phyloP scores from a whole-genome alignment of 805 yeast species.

The Zygoascus biomembranicola region DNA sequence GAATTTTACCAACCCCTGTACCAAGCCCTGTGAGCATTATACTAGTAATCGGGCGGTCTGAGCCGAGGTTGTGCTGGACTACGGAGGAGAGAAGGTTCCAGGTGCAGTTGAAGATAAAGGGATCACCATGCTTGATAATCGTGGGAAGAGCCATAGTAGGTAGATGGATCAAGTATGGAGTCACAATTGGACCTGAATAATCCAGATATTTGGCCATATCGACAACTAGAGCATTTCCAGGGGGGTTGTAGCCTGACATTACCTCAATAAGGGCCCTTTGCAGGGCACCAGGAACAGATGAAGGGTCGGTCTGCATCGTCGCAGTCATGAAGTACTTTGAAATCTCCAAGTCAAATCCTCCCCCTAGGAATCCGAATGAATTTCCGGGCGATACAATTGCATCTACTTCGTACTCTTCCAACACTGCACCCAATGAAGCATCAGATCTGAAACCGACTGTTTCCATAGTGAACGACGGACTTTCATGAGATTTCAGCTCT shows the following conservation, averaged over 20 bases:
- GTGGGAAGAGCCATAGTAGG: conserved; percentile 33
- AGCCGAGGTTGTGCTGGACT: not conserved
- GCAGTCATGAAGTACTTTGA: conserved; percentile 24
- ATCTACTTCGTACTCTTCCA: conserved; percentile 9
- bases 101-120: conserved; percentile 31
- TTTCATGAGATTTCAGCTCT: not conserved
- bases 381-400: conserved; percentile 45
- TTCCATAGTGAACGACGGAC: conserved; percentile 2
- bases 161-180: conserved; percentile 2
- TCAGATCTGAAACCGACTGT: not conserved
- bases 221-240: conserved; percentile 26
- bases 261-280: conserved; percentile 8
- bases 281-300: conserved; percentile 9
- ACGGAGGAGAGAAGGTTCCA: conserved; percentile 31
- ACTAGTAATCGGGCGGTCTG: conserved; percentile 16
- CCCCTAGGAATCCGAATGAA: conserved; percentile 42
- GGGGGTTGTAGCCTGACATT: conserved; percentile 29
- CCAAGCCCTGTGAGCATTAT: conserved; percentile 34
- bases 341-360: conserved; percentile 41
- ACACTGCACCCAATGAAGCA: conserved; percentile 1
- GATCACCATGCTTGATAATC: conserved; percentile 6
- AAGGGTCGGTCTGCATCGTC: conserved; percentile 6
- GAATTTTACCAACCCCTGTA: conserved; percentile 34
- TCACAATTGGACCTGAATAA: not conserved
- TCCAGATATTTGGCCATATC: conserved; percentile 18